Evolutionary conservation across 2,329 filamentous ascomycete species (phyloP), one percentile per base, ranked within the genome.

Genomic region (Celoporthe dispersa): DNA sequence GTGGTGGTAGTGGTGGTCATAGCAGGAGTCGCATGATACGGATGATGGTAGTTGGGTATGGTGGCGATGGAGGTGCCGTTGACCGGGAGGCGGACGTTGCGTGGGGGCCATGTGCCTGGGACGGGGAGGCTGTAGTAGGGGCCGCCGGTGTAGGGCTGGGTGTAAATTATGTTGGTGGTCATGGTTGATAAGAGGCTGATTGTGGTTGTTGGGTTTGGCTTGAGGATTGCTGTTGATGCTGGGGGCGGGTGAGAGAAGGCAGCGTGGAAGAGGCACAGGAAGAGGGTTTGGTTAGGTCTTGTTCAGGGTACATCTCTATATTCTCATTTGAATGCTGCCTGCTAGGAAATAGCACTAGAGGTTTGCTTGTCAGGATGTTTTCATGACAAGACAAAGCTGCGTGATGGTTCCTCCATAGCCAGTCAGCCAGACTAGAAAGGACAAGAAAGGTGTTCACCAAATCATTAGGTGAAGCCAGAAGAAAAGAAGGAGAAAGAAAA

Each of bases 51-150:
- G 62, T 37, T 22, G 25, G 14, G 48, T n/a, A 55, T 12, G 63
- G 62, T 22, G 66, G 28, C 35, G 25, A 41, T 12, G 62, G 41
- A 62, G 35, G 69, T 70, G 12, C 66, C 69, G 12, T 60, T 66
- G 66, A 71, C 66, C 19, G 69, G 69, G 11, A 69, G 6, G 19
- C 28, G 68, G 41, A 35, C 25, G 9, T 59, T 57, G 11, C 48
- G 19, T n/a, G 33, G 31, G 11, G 67, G 66, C 12, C 41, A 63
- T 12, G 66, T 66, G 28, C 63, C 63, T 12, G 66, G 7, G 16
- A 69, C 19, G 19, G 67, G 69, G 28, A 64, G 28, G 44, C 44
- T 44, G 59, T 71, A 71, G 39, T 59, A 71, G 19, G 69, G 48
- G 2, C 68, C 69, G 5, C 16, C 53, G 35, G 68, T 67, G 22